A percentile compares a stretch with the other conserved stretches of the same genome.
Evolutionary conservation across 1,284 basidiomycete genomes (phyloP).

Genomic region (Hymenochaete sp.): DNA sequence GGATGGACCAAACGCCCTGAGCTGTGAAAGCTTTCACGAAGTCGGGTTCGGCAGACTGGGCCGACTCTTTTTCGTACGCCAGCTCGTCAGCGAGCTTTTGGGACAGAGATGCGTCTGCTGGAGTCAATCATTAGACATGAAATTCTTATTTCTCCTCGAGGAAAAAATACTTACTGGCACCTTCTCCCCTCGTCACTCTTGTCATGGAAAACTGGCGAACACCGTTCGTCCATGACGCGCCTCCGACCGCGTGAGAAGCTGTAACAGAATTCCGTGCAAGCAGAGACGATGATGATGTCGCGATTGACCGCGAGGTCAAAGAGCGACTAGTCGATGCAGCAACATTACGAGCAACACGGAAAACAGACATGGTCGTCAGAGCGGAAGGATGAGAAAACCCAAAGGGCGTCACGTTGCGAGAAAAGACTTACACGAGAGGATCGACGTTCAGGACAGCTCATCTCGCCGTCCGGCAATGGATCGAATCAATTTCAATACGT

Average conservation of each 20-base stretch:
- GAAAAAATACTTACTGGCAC: constrained; percentile 43
- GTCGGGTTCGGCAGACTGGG: constrained; percentile 12
- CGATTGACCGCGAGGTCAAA: constrained; percentile 2
- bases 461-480: too few species aligned
- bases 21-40: constrained; percentile 23
- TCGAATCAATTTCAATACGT: too few species aligned
- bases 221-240: too few species aligned
- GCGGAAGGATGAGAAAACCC: neutral
- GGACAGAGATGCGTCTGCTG: constrained; percentile 19
- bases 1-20: constrained; percentile 36
- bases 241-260: constrained; percentile 16
- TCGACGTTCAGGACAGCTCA: too few species aligned
- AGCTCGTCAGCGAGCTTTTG: constrained; percentile 21
- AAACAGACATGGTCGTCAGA: constrained; percentile 12
- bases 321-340: constrained; percentile 10
- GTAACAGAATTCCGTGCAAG: constrained; percentile 21
- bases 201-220: constrained; percentile 51
- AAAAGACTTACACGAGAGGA: neutral
- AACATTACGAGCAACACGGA: constrained; percentile 10
- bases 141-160: constrained; percentile 4
- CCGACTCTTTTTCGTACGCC: constrained; percentile 22
- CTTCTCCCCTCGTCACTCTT: constrained; percentile 45
- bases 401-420: neutral
- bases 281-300: constrained; percentile 16
- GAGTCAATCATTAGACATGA: constrained; percentile 20